These are phyloP conservation scores for Geosmithia putterillii DNA, from an alignment of 2,329 filamentous ascomycete genomes.

Conservation along the genomic window DNA sequence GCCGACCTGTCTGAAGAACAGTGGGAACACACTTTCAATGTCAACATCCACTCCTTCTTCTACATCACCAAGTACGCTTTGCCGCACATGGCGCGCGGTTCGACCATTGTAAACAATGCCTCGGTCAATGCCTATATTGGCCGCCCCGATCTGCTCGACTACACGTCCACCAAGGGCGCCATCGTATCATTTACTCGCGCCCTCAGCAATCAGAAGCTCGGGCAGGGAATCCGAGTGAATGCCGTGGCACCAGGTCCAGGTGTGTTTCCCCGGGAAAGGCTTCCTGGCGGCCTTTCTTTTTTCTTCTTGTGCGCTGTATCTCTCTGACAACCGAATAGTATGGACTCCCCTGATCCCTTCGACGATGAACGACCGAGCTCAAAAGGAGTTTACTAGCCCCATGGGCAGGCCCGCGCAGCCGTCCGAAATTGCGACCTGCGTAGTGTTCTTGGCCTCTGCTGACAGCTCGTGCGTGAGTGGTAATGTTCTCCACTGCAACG, in stretches of 20 bases:
- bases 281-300: not conserved
- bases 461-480: constrained; percentile 67
- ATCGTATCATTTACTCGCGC: constrained; percentile 70
- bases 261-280: constrained; percentile 6
- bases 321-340: constrained; percentile 22
- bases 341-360: constrained; percentile 67
- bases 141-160: constrained; percentile 68
- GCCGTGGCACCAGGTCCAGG: constrained; percentile 61
- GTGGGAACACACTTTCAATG: constrained; percentile 69
- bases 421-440: constrained; percentile 69
- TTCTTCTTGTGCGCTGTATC: not conserved
- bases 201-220: constrained; percentile 61
- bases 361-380: constrained; percentile 58
- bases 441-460: constrained; percentile 66
- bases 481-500: constrained; percentile 48
- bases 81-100: constrained; percentile 61
- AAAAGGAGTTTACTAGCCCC: constrained; percentile 60
- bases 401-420: constrained; percentile 72
- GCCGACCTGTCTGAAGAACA: constrained; percentile 62
- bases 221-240: constrained; percentile 64
- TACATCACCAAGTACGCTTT: constrained; percentile 68
- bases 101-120: constrained; percentile 74
- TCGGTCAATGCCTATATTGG: constrained; percentile 78
- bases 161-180: constrained; percentile 69
- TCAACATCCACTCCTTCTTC: constrained; percentile 75